Conservation (phyloP, 2,329 filamentous ascomycete species). For the Pyricularia pennisetigena region DNA sequence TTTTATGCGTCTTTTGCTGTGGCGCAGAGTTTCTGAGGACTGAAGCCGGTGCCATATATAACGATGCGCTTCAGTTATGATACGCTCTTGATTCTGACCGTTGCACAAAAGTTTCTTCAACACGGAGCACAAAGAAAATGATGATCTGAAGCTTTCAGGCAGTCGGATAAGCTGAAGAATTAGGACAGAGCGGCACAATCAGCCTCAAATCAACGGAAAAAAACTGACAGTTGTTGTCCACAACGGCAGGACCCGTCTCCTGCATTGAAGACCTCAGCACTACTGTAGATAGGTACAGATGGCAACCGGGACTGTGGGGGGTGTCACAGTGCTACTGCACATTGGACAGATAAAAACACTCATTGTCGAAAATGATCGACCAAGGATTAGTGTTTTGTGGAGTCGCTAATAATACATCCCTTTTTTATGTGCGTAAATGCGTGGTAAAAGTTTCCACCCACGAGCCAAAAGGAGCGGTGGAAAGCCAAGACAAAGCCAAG, state of each 20-base stretch:
- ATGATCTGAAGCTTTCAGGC: background rate
- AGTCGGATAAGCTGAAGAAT: background rate
- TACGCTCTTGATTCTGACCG: background rate
- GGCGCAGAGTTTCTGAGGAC: background rate
- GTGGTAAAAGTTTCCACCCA: background rate
- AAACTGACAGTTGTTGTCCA: background rate
- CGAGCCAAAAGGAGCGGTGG: background rate
- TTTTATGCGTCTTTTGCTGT: background rate
- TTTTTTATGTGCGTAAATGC: background rate
- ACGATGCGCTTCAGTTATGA: background rate
- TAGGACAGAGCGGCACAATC: background rate
- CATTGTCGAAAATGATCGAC: background rate
- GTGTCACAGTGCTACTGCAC: background rate
- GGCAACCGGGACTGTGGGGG: background rate
- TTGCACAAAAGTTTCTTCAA: background rate
- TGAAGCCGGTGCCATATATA: background rate
- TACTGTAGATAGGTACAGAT: background rate
- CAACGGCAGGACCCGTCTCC: background rate
- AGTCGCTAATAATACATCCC: background rate
- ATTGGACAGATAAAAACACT: background rate
- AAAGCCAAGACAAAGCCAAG: background rate
- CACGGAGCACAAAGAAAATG: too few species aligned
- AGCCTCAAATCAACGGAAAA: background rate
- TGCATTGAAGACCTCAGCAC: background rate
- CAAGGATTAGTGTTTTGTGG: background rate